A percentile compares a stretch with the other conserved stretches of the same genome.
Conservation (phyloP, 768 basidiomycete genomes). For the Tulasnella sp. region DNA sequence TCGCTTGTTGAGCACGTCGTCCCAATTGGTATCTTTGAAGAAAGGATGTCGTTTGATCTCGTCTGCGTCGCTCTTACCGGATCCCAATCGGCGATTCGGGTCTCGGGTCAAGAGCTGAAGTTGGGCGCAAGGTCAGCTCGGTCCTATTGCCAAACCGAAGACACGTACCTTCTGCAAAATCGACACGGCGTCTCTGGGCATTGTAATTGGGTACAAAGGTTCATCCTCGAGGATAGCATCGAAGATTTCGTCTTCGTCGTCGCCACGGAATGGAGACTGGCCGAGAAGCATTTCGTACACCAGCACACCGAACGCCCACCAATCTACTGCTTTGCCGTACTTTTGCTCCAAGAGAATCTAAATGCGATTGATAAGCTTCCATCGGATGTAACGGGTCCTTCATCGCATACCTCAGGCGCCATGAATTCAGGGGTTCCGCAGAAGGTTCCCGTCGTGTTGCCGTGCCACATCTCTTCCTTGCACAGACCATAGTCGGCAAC, state of each 20-base stretch:
- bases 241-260: constrained; percentile 99
- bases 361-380: constrained; percentile 17
- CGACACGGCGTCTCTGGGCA: constrained; percentile 96
- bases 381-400: background rate
- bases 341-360: constrained; percentile 99
- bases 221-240: constrained; percentile 99
- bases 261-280: constrained; percentile 98
- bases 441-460: constrained; percentile 95
- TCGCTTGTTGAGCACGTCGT: constrained; percentile 96
- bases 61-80: constrained; percentile 88
- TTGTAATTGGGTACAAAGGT: constrained; percentile 97
- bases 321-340: constrained; percentile 97
- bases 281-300: constrained; percentile 99
- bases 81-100: constrained; percentile 86
- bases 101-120: constrained; percentile 87
- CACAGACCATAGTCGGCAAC: constrained; percentile 99
- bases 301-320: constrained; percentile 99
- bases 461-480: constrained; percentile 99
- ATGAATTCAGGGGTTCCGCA: constrained; percentile 99
- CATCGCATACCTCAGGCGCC: constrained; percentile 85
- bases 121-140: background rate
- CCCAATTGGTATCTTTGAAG: constrained; percentile 98
- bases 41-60: constrained; percentile 98
- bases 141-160: background rate
- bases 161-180: constrained; percentile 82